Base-by-base conservation (phyloP, 768 basidiomycete genomes). In the Agaricus blazei region DNA sequence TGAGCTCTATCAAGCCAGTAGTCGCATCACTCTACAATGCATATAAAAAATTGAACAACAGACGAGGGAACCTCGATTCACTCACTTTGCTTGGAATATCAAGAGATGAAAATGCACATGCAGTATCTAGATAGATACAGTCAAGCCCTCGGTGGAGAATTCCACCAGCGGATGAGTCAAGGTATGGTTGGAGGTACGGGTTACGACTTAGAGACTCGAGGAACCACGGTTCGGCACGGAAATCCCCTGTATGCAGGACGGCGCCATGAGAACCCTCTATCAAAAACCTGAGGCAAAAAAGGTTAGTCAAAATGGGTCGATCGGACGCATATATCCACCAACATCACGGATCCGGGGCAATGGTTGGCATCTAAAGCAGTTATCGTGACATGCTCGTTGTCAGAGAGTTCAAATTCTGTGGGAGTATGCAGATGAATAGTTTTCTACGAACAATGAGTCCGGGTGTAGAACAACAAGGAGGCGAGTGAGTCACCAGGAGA, bases 271-370 rank as follows among this genome's bases (percentile, higher is more conserved):
- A 54, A 15, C 88, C 87, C 67, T 92, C 87, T 43, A 96, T 81
- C 15, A 94, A 77, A 63, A 89, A 96, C 88, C 93, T 96, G 59
- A 15, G 34, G 26, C 14, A 9, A 11, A 27, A 4, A 44, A 4
- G 28, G 12, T 9, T n/a, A 23, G 19, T 46, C 15, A 44, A 29
- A 8, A 15, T 14, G 41, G n/a, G 28, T 42, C 40, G 19, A 11
- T 40, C 36, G 7, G 29, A 9, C 8, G 31, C 29, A 43, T 41
- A 24, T 8, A 19, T 19, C 28, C 3, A 70, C 84, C 27, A 63
- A 93, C 94, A 98, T 96, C 41, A 93, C 87, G 0, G 93, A 87
- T 0, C 95, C 95, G 9, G 93, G 95, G 65, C 94, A 97, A 67
- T 98, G 95, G 64, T 97, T 97, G 0, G 95, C 95, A 63, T 95